phyloP scores from a whole-genome alignment of 2,329 filamentous ascomycete genomes.

The Rutstroemia sydowiana region DNA sequence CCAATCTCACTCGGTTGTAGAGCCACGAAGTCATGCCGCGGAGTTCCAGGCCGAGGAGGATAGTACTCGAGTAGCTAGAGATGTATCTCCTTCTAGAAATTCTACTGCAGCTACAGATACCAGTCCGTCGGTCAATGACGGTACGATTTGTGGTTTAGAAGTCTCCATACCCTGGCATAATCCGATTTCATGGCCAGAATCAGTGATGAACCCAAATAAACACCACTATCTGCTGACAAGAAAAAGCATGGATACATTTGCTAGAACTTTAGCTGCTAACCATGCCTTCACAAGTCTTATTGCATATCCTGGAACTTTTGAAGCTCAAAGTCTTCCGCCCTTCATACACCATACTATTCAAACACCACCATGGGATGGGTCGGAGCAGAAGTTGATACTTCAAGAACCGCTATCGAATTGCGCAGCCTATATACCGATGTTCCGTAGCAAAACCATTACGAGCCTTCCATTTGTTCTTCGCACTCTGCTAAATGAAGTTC shows the following conservation, averaged over 20 bases:
- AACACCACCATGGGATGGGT: neutral
- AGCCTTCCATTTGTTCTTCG: neutral
- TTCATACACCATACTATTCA: neutral
- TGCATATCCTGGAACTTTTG: neutral
- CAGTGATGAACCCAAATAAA: neutral
- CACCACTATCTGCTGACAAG: neutral
- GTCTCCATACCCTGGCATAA: neutral
- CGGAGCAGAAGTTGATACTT: neutral
- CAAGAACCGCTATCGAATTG: neutral
- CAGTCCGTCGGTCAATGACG: neutral
- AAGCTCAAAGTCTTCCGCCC: neutral
- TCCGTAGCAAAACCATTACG: neutral
- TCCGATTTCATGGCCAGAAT: neutral
- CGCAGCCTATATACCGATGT: neutral
- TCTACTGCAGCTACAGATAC: neutral
- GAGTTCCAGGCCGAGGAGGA: neutral
- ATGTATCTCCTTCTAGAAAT: neutral
- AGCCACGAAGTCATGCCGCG: neutral
- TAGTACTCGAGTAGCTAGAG: neutral
- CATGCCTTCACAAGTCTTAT: neutral
- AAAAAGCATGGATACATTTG: neutral
- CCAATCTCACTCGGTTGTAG: neutral
- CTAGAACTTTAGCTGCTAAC: neutral
- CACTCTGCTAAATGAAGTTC: neutral
- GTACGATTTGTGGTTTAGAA: neutral